Conservation (phyloP, 2,329 filamentous ascomycete species). For the Chaetothyriales sp. region DNA sequence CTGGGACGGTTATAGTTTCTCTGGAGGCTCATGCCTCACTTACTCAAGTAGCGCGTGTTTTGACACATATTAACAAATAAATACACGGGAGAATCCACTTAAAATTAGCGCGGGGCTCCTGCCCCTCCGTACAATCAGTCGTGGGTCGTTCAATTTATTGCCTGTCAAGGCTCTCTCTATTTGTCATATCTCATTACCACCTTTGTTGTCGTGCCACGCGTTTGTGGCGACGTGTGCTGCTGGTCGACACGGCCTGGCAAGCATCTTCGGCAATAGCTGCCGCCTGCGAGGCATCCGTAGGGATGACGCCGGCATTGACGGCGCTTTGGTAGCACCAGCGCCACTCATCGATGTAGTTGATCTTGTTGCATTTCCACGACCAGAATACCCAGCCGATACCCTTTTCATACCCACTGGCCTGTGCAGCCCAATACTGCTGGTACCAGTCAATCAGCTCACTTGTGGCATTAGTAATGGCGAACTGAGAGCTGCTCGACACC, state of each 20-base stretch:
- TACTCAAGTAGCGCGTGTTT: too few relatives aligned
- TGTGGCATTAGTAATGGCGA: conserved; percentile 25
- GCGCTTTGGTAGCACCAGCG: conserved; percentile 36
- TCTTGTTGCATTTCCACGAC: conserved; percentile 37
- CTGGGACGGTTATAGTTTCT: too few relatives aligned
- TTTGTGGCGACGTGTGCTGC: not conserved
- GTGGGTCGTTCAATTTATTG: not conserved
- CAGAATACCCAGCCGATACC: conserved; percentile 32
- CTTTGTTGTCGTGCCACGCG: not conserved
- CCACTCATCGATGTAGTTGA: conserved; percentile 23
- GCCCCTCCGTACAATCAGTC: too few relatives aligned
- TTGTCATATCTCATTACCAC: not conserved
- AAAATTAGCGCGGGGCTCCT: too few relatives aligned
- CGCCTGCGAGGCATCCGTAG: not conserved
- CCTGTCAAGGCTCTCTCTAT: not conserved
- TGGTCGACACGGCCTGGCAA: not conserved
- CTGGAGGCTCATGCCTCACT: too few relatives aligned
- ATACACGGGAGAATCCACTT: too few relatives aligned
- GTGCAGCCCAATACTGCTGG: conserved; percentile 41
- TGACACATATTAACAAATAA: too few relatives aligned
- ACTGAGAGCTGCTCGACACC: conserved; percentile 33
- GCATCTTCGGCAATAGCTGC: not conserved
- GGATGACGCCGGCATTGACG: conserved; percentile 26
- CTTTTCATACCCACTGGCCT: conserved; percentile 41
- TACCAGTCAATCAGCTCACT: conserved; percentile 33